Evolutionary conservation across 75 land plant species (phyloP).

Genomic region (Picea sitchensis): DNA sequence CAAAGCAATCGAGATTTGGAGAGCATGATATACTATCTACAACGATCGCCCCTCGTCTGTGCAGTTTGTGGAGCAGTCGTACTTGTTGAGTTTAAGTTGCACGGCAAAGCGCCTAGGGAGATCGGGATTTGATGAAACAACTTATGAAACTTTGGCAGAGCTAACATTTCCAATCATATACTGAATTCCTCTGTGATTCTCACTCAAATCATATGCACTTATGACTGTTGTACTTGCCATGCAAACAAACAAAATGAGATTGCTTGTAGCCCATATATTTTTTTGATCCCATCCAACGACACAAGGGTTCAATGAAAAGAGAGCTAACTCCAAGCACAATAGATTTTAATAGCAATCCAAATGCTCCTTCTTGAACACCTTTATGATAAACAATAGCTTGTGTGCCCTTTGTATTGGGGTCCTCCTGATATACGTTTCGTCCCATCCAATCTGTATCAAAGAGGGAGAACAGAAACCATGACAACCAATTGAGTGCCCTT

Average conservation of each 20-base stretch:
- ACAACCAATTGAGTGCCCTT: slow-evolving; percentile 88
- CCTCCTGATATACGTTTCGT: slow-evolving; percentile 81
- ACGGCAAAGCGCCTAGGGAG: too few relatives aligned
- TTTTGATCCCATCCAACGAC: slow-evolving; percentile 67
- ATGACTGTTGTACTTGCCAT: slow-evolving; percentile 83
- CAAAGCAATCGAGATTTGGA: too few relatives aligned
- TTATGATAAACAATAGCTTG: slow-evolving; percentile 56
- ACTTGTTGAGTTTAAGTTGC: too few relatives aligned
- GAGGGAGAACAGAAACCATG: slow-evolving; percentile 92
- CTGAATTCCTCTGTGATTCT: slow-evolving; percentile 35
- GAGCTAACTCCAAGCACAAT: slow-evolving; percentile 86
- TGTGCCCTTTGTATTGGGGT: slow-evolving; percentile 53
- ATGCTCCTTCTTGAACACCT: slow-evolving; percentile 96
- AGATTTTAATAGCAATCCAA: slow-evolving; percentile 97
- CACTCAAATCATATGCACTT: slow-evolving; percentile 47
- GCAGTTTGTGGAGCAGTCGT: too few relatives aligned
- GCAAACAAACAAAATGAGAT: slow-evolving; percentile 80
- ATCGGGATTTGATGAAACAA: slow-evolving; percentile 28
- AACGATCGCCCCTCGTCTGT: too few relatives aligned
- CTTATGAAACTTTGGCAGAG: slow-evolving; percentile 49
- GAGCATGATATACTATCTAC: too few relatives aligned
- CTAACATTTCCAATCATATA: slow-evolving; percentile 38
- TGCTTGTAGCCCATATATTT: slow-evolving; percentile 87
- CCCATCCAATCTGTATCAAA: slow-evolving; percentile 99
- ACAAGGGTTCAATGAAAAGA: slow-evolving; percentile 82